These are phyloP conservation scores for Perkinsus olseni DNA, from an alignment of 169 alveolate genomes.

Conservation along the genomic window DNA sequence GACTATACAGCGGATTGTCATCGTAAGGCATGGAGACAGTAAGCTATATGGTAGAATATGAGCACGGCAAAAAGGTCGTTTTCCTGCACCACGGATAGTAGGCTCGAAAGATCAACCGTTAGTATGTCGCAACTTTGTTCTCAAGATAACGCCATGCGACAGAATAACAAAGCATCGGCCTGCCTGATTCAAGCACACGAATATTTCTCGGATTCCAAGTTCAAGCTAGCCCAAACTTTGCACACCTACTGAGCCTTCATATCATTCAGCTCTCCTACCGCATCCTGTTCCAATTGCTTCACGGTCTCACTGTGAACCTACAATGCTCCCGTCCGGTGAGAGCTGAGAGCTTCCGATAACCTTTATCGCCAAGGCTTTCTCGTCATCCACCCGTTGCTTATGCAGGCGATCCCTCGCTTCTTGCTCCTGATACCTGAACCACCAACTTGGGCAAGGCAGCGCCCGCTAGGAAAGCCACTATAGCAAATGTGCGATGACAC, in stretches of 20 bases:
- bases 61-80: too few species aligned
- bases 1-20: too few species aligned
- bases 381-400: neutral
- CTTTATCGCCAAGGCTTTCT: neutral
- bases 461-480: neutral
- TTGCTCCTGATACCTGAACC: neutral
- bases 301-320: conserved; percentile 29
- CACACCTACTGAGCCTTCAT: conserved; percentile 50
- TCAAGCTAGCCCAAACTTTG: too few species aligned
- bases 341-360: neutral
- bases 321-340: neutral
- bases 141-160: neutral
- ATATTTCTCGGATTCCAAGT: too few species aligned
- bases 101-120: too few species aligned
- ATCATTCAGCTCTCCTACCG: conserved; percentile 60
- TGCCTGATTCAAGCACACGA: neutral
- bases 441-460: neutral
- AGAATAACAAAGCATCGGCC: neutral
- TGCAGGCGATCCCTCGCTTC: neutral
- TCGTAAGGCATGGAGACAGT: too few species aligned
- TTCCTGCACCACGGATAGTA: too few species aligned
- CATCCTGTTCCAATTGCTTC: conserved; percentile 57
- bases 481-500: neutral
- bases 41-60: too few species aligned
- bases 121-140: too few species aligned